phyloP scores from a whole-genome alignment of 352 stramenopile species.

The Aphanomyces astaci region DNA sequence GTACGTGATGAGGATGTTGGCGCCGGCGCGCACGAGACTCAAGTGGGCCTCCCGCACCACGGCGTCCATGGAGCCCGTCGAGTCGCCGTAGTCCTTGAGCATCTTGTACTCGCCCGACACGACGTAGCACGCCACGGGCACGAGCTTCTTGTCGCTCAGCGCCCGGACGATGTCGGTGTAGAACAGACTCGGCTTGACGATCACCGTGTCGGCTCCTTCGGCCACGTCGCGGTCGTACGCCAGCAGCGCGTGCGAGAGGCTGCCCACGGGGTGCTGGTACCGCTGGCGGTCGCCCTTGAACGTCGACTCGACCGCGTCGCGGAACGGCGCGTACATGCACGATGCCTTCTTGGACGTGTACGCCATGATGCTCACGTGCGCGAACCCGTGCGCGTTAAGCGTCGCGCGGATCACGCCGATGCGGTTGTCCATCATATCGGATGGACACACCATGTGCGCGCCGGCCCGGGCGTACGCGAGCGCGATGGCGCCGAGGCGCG shows the following conservation, averaged over 20 bases:
- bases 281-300: constrained; percentile 94
- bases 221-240: constrained; percentile 71
- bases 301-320: constrained; percentile 95
- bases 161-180: constrained; percentile 97
- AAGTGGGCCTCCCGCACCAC: constrained; percentile 81
- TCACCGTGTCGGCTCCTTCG: constrained; percentile 97
- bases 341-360: constrained; percentile 99
- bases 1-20: constrained; percentile 98
- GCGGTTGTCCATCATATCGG: constrained; percentile 97
- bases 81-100: constrained; percentile 91
- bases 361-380: constrained; percentile 97
- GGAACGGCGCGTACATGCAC: constrained; percentile 94
- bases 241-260: constrained; percentile 67
- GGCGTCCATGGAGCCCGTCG: constrained; percentile 68
- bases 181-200: constrained; percentile 98
- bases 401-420: constrained; percentile 92
- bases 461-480: constrained; percentile 94
- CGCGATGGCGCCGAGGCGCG: constrained; percentile 93
- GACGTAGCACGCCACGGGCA: constrained; percentile 98
- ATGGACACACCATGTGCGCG: constrained; percentile 95
- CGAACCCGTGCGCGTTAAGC: constrained; percentile 93
- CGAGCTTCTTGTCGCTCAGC: constrained; percentile 85
- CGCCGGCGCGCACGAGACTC: constrained; percentile 83
- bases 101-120: constrained; percentile 99
- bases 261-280: constrained; percentile 92